Percentiles rank a stretch among this genome's conserved stretches.
phyloP scores from a whole-genome alignment of 305 asterid genomes.

The Solanum chacoense region DNA sequence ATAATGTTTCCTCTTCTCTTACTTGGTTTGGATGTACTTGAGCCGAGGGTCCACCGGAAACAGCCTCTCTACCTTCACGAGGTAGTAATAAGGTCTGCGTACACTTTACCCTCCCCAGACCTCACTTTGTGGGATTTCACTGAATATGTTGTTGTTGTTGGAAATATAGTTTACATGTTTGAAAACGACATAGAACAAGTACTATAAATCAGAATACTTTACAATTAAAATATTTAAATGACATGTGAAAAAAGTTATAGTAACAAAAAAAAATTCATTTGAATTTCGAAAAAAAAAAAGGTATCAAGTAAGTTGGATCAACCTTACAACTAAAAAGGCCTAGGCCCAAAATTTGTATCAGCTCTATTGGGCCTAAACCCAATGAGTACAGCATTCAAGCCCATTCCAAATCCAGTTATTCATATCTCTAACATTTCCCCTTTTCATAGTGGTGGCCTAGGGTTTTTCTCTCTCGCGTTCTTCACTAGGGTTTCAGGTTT shows the following conservation, averaged over 20 bases:
- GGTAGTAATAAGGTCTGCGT: too few species aligned
- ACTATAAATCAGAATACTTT: background rate
- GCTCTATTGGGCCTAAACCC: background rate
- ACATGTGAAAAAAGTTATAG: background rate
- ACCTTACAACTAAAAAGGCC: background rate
- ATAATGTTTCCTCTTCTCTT: too few species aligned
- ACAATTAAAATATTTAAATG: background rate
- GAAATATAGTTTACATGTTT: background rate
- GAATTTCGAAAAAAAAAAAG: background rate
- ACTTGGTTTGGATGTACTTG: too few species aligned
- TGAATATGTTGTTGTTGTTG: too few species aligned
- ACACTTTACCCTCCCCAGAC: too few species aligned
- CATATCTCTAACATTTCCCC: background rate
- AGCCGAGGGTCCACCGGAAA: too few species aligned
- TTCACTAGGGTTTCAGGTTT: background rate
- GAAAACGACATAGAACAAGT: background rate
- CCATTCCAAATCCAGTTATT: background rate
- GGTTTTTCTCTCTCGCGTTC: background rate
- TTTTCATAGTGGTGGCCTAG: background rate
- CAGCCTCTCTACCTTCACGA: too few species aligned
- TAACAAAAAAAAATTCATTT: background rate
- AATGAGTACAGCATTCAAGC: background rate
- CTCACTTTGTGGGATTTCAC: too few species aligned
- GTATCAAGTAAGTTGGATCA: background rate
- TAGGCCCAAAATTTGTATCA: background rate